Conservation (phyloP, 306 rosid species). For the Medicago lupulina region DNA sequence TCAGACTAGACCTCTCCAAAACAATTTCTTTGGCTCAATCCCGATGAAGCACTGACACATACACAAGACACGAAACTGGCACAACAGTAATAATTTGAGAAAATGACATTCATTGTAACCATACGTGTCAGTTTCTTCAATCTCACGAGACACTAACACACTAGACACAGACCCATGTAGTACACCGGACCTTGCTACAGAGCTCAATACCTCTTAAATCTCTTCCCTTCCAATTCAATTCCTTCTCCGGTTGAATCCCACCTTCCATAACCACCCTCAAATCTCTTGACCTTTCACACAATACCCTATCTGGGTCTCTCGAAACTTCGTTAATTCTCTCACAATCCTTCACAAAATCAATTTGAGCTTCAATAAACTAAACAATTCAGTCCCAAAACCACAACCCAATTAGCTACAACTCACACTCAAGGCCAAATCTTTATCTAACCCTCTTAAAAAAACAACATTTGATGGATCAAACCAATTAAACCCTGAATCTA, state of each 20-base stretch:
- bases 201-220: conserved; percentile 57
- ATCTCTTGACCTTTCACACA: conserved; percentile 69
- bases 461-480: conserved; percentile 46
- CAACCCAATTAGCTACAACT: conserved; percentile 72
- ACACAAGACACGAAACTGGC: background rate
- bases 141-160: too few species aligned
- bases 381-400: conserved; percentile 61
- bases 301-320: conserved; percentile 61
- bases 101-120: background rate
- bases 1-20: conserved; percentile 75
- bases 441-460: conserved; percentile 63
- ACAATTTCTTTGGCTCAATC: conserved; percentile 61
- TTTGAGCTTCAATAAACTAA: conserved; percentile 72
- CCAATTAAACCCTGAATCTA: conserved; percentile 34
- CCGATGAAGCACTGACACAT: background rate
- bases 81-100: too few species aligned
- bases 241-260: conserved; percentile 66
- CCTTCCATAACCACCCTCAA: conserved; percentile 57
- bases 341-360: conserved; percentile 67
- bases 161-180: too few species aligned
- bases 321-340: conserved; percentile 49
- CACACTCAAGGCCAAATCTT: conserved; percentile 66
- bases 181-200: background rate
- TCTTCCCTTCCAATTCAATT: conserved; percentile 82
- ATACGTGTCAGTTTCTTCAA: background rate